A percentile compares a stretch with the other conserved stretches of the same genome.
Conservation (phyloP, 176 grass and related monocot species). For the Rhipidocladum racemiflorum region DNA sequence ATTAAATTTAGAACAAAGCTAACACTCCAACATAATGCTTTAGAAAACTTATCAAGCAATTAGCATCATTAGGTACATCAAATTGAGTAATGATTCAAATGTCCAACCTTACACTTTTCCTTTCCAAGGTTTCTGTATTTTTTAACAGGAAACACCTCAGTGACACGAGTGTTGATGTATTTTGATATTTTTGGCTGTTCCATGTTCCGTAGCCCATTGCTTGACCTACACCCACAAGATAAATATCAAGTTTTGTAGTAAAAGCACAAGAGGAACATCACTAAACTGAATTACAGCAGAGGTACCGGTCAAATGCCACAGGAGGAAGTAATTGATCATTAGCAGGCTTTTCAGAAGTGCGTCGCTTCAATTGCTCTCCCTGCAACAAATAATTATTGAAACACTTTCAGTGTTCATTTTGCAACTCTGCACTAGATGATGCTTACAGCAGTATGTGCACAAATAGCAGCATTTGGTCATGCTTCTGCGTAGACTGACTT, state of each 20-base stretch:
- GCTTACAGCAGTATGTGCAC: not conserved
- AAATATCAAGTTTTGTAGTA: not conserved
- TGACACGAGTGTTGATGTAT: slow-evolving; percentile 72
- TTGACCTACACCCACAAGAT: slow-evolving; percentile 23
- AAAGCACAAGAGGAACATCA: not conserved
- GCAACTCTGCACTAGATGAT: not conserved
- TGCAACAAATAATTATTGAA: slow-evolving; percentile 27
- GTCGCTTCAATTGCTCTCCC: slow-evolving; percentile 83
- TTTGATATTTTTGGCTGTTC: slow-evolving; percentile 59
- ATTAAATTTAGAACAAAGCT: not conserved
- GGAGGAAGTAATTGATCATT: slow-evolving; percentile 35
- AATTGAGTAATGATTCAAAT: not conserved
- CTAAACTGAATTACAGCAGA: not conserved
- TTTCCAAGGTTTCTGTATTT: slow-evolving; percentile 67
- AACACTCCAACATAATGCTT: not conserved
- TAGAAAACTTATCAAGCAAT: not conserved
- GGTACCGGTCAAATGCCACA: slow-evolving; percentile 45
- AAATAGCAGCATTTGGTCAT: not conserved
- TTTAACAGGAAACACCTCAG: slow-evolving; percentile 70
- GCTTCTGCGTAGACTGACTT: not conserved
- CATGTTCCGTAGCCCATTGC: slow-evolving; percentile 34
- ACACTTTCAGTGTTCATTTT: not conserved
- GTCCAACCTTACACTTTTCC: slow-evolving; percentile 57
- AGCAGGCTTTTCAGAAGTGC: slow-evolving; percentile 29
- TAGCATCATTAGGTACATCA: not conserved